These are phyloP conservation scores for Fusarium buharicum DNA, from an alignment of 2,329 filamentous ascomycete species.

Conservation along the genomic window DNA sequence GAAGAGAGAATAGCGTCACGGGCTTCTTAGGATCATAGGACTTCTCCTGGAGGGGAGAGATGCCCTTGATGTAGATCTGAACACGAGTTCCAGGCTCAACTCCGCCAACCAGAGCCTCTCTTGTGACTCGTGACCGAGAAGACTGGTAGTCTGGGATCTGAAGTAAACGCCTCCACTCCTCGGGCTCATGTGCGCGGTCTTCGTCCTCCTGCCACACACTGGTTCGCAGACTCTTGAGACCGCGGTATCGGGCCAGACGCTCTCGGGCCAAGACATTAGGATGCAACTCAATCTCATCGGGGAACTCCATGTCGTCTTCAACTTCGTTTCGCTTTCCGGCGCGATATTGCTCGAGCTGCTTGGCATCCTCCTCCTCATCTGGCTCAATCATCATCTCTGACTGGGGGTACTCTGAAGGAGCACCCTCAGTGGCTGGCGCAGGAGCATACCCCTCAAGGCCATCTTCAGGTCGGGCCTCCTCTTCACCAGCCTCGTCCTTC, in stretches of 20 bases:
- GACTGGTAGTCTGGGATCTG: slow-evolving; percentile 91
- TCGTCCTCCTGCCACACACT: slow-evolving; percentile 91
- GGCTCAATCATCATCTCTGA: slow-evolving; percentile 91
- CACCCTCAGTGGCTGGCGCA: slow-evolving; percentile 77
- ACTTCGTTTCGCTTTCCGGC: slow-evolving; percentile 81
- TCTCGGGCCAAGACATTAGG: slow-evolving; percentile 88
- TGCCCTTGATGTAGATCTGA: slow-evolving; percentile 74
- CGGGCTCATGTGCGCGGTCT: slow-evolving; percentile 86
- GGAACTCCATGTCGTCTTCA: slow-evolving; percentile 92
- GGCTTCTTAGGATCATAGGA: slow-evolving; percentile 65
- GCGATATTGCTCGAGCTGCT: slow-evolving; percentile 84
- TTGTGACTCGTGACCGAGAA: slow-evolving; percentile 77
- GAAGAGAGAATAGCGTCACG: slow-evolving; percentile 82
- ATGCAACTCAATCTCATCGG: slow-evolving; percentile 94
- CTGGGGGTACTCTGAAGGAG: slow-evolving; percentile 88
- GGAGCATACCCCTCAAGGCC: slow-evolving; percentile 77
- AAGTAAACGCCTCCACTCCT: slow-evolving; percentile 87
- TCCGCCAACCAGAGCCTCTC: slow-evolving; percentile 89
- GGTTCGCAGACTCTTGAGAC: slow-evolving; percentile 88
- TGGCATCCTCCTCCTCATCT: slow-evolving; percentile 81
- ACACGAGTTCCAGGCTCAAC: slow-evolving; percentile 86
- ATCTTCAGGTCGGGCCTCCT: slow-evolving; percentile 78
- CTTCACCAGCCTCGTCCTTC: slow-evolving; percentile 66
- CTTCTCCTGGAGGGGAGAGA: slow-evolving; percentile 56
- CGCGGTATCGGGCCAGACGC: slow-evolving; percentile 85